Percentiles rank a stretch among this genome's conserved stretches.
These are phyloP conservation scores for Sechiopsis laciniata DNA, from an alignment of 306 rosid species.

Conservation along the genomic window DNA sequence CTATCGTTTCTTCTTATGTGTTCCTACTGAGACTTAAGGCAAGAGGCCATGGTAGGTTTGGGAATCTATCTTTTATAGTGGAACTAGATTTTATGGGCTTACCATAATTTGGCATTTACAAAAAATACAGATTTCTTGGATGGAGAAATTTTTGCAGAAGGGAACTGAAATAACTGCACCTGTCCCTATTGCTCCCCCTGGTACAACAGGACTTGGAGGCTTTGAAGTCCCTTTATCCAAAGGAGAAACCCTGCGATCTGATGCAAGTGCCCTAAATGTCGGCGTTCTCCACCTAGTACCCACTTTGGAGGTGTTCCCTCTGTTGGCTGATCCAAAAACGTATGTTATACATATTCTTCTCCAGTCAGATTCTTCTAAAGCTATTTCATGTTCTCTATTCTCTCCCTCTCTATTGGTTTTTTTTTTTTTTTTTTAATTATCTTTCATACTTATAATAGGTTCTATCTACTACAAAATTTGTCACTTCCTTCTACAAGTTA, in stretches of 20 bases:
- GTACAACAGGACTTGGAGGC: constrained; percentile 98
- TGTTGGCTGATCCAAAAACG: constrained; percentile 75
- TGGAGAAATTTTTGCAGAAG: constrained; percentile 85
- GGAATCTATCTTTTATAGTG: background rate
- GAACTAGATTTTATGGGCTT: constrained; percentile 8
- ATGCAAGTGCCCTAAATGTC: constrained; percentile 90
- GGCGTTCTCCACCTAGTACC: constrained; percentile 97
- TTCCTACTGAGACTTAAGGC: background rate
- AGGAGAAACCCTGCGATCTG: constrained; percentile 80
- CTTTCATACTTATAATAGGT: background rate
- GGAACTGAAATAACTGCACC: constrained; percentile 99
- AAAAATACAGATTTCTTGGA: constrained; percentile 82
- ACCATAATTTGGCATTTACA: constrained; percentile 12
- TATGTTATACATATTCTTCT: constrained; percentile 29
- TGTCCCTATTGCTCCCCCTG: constrained; percentile 84
- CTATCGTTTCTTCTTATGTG: background rate
- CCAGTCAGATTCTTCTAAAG: background rate
- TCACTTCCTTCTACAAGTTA: background rate
- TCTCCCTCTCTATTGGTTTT: too few relatives aligned
- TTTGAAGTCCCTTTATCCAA: constrained; percentile 89
- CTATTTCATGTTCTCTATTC: background rate
- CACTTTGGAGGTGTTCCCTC: constrained; percentile 88
- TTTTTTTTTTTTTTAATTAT: background rate
- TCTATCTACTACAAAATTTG: background rate
- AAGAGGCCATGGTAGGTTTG: constrained; percentile 6